Percentiles rank a stretch among this genome's conserved stretches.
These are phyloP conservation scores for Mycena floridula DNA, from an alignment of 768 basidiomycete genomes.

Conservation along the genomic window DNA sequence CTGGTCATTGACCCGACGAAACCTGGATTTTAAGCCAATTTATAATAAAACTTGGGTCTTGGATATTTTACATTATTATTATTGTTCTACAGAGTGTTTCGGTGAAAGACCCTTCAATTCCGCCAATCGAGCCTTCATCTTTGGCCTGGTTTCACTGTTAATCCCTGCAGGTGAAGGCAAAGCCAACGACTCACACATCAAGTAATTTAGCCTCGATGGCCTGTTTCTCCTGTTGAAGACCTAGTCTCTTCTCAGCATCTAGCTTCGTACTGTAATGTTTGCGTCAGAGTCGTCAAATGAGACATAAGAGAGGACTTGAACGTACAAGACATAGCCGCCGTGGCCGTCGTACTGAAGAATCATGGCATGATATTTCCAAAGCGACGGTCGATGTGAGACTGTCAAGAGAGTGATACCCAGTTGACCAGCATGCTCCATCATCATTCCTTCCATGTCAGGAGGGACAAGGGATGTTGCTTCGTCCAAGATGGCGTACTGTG, in stretches of 20 bases:
- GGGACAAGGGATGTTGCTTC: conserved; percentile 96
- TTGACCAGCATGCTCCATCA: conserved; percentile 89
- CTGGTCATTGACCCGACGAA: too few species aligned
- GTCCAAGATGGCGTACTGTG: conserved; percentile 97
- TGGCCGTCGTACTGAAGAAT: conserved; percentile 92
- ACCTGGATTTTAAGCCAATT: too few species aligned
- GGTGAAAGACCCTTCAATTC: conserved; percentile 60
- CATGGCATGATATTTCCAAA: conserved; percentile 89
- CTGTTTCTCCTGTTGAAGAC: conserved; percentile 93
- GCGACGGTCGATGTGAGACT: conserved; percentile 89
- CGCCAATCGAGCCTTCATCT: conserved; percentile 68
- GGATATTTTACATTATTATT: too few species aligned
- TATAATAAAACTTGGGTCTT: too few species aligned
- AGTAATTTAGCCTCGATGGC: conserved; percentile 76
- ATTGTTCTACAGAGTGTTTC: too few species aligned
- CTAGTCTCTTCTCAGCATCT: conserved; percentile 84
- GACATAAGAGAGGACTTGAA: conserved; percentile 10
- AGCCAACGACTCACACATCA: conserved; percentile 72
- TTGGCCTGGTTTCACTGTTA: conserved; percentile 47
- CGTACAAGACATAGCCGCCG: conserved; percentile 93
- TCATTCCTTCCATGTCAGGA: conserved; percentile 83
- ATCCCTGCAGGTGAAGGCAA: background rate
- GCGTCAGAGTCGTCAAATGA: conserved; percentile 1
- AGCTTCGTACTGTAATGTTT: conserved; percentile 61
- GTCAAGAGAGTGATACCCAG: conserved; percentile 90